A percentile compares a stretch with the other conserved stretches of the same genome.
Conservation (phyloP, 2,329 filamentous ascomycete genomes). For the Hymenotorrendiella dingleyae region DNA sequence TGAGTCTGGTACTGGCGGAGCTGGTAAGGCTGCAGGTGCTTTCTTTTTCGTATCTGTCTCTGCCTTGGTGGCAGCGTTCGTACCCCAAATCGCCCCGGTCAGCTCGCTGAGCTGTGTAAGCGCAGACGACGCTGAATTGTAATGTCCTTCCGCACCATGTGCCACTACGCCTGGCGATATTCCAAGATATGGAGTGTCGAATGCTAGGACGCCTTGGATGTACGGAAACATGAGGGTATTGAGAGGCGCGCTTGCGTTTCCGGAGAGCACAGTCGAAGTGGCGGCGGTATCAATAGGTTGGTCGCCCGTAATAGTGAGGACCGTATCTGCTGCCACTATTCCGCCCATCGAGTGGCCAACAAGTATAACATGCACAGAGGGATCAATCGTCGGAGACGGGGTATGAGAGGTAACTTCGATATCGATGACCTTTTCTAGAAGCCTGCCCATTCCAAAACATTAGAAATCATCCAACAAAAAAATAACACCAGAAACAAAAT, state of each 20-base stretch:
- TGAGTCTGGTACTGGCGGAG: conserved; percentile 35
- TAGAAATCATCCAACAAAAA: not conserved
- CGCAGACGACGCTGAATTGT: conserved; percentile 65
- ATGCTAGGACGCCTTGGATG: conserved; percentile 82
- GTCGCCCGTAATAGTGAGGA: conserved; percentile 56
- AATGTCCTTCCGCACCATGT: conserved; percentile 80
- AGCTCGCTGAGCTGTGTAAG: conserved; percentile 61
- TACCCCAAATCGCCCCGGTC: conserved; percentile 62
- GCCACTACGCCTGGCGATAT: conserved; percentile 79
- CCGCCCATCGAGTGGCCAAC: conserved; percentile 89
- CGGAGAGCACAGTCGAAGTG: not conserved
- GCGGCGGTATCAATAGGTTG: conserved; percentile 19
- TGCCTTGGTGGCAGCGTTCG: conserved; percentile 33
- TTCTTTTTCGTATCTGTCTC: conserved; percentile 30
- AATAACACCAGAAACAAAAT: not conserved
- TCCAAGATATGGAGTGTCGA: conserved; percentile 88
- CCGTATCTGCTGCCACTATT: conserved; percentile 86
- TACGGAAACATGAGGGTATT: conserved; percentile 85
- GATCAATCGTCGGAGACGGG: conserved; percentile 77
- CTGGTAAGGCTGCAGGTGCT: conserved; percentile 34
- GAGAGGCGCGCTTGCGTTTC: conserved; percentile 27
- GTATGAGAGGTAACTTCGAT: conserved; percentile 79
- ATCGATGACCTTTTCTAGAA: conserved; percentile 89
- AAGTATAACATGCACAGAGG: conserved; percentile 74
- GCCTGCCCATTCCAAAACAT: conserved; percentile 42